A percentile compares a stretch with the other conserved stretches of the same genome.
These are phyloP conservation scores for Solioccasus polychromus DNA, from an alignment of 768 basidiomycete genomes.

Conservation along the genomic window DNA sequence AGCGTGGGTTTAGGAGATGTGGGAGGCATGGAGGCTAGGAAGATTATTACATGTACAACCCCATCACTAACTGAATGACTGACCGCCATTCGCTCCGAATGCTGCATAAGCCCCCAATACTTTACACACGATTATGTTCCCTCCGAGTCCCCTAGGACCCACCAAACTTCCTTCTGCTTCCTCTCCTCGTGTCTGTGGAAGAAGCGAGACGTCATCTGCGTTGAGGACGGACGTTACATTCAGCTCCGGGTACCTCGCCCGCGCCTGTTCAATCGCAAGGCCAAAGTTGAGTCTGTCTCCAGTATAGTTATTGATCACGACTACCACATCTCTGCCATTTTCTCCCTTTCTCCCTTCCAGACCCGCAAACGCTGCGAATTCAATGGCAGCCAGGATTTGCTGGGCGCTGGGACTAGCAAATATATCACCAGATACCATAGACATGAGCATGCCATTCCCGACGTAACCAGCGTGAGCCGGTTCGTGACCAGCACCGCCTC, in stretches of 20 bases:
- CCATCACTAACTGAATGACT: no score
- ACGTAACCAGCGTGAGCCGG: slow-evolving; percentile 58
- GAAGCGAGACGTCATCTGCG: slow-evolving; percentile 54
- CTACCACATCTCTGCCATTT: slow-evolving; percentile 23
- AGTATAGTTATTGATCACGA: slow-evolving; percentile 50
- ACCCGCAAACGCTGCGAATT: slow-evolving; percentile 40
- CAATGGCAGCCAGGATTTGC: slow-evolving; percentile 50
- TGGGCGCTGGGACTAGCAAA: slow-evolving; percentile 63
- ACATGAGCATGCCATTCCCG: slow-evolving; percentile 53
- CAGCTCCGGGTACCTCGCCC: slow-evolving; percentile 30
- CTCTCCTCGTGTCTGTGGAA: slow-evolving; percentile 12
- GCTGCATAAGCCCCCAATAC: slow-evolving; percentile 47
- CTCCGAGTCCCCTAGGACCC: slow-evolving; percentile 48
- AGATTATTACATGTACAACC: not conserved
- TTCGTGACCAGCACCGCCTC: slow-evolving; percentile 58
- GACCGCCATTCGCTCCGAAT: slow-evolving; percentile 35
- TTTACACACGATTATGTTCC: slow-evolving; percentile 53
- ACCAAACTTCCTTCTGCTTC: slow-evolving; percentile 31
- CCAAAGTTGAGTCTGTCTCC: slow-evolving; percentile 61
- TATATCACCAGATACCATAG: slow-evolving; percentile 58
- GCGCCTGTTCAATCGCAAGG: slow-evolving; percentile 52
- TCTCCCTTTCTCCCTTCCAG: slow-evolving; percentile 15
- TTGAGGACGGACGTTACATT: slow-evolving; percentile 48
- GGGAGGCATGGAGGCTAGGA: not conserved
- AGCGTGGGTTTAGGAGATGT: slow-evolving; percentile 9